These are phyloP conservation scores for Staphylotrichum tortipilum DNA, from an alignment of 495 filamentous ascomycete species.

Conservation along the genomic window DNA sequence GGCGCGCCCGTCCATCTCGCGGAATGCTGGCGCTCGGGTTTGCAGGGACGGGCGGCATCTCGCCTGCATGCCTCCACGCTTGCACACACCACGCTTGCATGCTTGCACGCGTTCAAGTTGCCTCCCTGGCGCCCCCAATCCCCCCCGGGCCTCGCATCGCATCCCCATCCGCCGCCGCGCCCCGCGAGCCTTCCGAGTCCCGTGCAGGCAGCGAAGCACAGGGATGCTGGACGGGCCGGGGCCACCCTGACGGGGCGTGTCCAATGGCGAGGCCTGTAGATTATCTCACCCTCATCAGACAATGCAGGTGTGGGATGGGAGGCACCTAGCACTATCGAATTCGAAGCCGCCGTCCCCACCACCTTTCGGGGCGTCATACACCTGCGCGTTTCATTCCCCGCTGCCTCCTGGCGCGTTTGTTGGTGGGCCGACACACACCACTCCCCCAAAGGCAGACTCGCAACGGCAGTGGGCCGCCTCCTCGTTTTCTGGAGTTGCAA, in stretches of 20 bases:
- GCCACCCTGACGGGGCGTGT: constrained; percentile 15
- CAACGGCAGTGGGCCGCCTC: constrained; percentile 7
- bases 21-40: constrained; percentile 4
- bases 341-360: constrained; percentile 9
- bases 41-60: constrained; percentile 4
- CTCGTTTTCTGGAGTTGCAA: constrained; percentile 17
- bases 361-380: background rate
- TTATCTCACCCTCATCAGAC: constrained; percentile 22
- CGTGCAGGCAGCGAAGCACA: constrained; percentile 17
- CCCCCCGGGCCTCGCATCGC: background rate
- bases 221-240: constrained; percentile 13
- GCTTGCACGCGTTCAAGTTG: background rate
- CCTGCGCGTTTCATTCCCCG: too few relatives aligned
- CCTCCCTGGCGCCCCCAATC: too few relatives aligned
- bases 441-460: background rate
- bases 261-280: constrained; percentile 17
- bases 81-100: background rate
- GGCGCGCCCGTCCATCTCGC: constrained; percentile 12
- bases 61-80: constrained; percentile 9
- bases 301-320: constrained; percentile 22
- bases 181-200: constrained; percentile 5
- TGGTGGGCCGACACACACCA: too few relatives aligned
- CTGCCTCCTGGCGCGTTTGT: too few relatives aligned
- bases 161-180: background rate
- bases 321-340: constrained; percentile 20